Conservation (phyloP, 768 basidiomycete species). For the Ephemerocybe angulata region DNA sequence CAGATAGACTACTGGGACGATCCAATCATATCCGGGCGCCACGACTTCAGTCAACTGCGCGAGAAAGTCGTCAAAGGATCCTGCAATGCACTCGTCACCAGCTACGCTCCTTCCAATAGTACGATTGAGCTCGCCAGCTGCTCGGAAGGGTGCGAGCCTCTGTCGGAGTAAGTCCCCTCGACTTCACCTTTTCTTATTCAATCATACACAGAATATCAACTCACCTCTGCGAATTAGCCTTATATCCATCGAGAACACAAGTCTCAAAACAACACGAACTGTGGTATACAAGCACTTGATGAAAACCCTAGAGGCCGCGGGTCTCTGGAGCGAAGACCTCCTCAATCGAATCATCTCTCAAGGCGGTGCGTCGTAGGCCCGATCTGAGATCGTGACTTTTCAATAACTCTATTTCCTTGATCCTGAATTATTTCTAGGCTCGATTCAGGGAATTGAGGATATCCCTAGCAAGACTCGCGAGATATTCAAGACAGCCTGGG, state of each 20-base stretch:
- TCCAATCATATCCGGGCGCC: not conserved
- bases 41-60: not conserved
- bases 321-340: not conserved
- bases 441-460: not conserved
- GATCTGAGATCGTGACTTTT: no score
- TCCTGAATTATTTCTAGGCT: no score
- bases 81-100: not conserved
- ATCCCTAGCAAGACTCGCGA: constrained; percentile 14
- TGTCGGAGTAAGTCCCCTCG: not conserved
- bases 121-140: not conserved
- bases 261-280: not conserved
- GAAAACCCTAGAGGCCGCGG: not conserved
- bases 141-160: not conserved
- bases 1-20: not conserved
- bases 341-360: not conserved
- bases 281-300: not conserved
- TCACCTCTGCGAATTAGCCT: no score
- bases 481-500: constrained; percentile 17
- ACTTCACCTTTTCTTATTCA: not conserved
- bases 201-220: not conserved
- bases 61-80: not conserved
- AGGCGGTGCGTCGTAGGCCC: no score
- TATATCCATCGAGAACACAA: no score
- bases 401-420: not conserved
- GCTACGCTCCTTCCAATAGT: not conserved